Conservation (phyloP, 2,329 filamentous ascomycete genomes). For the Stemphylium lycopersici region DNA sequence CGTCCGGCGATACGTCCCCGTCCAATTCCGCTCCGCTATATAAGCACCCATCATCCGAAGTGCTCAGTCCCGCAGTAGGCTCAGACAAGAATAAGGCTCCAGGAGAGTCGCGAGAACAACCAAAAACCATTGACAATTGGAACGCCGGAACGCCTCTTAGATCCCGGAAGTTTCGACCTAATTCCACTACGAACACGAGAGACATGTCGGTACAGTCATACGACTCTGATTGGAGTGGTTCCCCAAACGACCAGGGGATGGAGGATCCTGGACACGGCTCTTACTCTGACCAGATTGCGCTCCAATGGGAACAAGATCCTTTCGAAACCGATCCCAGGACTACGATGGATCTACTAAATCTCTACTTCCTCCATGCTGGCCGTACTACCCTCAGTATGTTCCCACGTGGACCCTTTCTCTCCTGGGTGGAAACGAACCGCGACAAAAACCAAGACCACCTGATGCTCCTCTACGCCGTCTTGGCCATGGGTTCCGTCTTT, state of each 20-base stretch:
- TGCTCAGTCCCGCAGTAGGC: constrained; percentile 36
- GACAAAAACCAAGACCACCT: constrained; percentile 61
- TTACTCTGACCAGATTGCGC: constrained; percentile 41
- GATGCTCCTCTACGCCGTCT: constrained; percentile 66
- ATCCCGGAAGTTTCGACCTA: constrained; percentile 34
- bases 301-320: constrained; percentile 61
- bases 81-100: constrained; percentile 38
- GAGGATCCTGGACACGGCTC: constrained; percentile 38
- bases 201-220: constrained; percentile 44
- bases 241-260: constrained; percentile 34
- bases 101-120: constrained; percentile 39
- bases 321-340: constrained; percentile 57
- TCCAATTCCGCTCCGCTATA: constrained; percentile 38
- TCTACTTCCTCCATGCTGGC: constrained; percentile 65
- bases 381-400: constrained; percentile 63
- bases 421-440: constrained; percentile 59
- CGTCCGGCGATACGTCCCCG: constrained; percentile 42
- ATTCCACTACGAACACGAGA: constrained; percentile 29
- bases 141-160: constrained; percentile 36
- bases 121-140: constrained; percentile 37
- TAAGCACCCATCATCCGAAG: constrained; percentile 41
- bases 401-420: constrained; percentile 59
- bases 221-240: constrained; percentile 45
- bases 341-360: constrained; percentile 59
- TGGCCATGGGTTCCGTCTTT: constrained; percentile 64